Base-by-base conservation (phyloP, 176 grass and related monocot genomes). In the Poa pratensis region DNA sequence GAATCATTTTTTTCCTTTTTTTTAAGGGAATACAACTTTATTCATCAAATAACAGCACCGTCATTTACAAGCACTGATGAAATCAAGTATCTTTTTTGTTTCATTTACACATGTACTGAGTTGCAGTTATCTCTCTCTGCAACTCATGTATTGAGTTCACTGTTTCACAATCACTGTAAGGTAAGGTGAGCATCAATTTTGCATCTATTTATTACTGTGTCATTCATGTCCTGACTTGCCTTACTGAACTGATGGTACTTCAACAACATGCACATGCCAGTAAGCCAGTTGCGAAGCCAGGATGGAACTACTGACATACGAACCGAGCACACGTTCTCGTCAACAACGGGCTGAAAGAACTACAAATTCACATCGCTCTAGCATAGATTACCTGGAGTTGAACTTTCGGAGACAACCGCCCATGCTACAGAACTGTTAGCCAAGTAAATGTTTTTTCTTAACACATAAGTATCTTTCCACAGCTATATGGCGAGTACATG, bases 371-470 rank as follows among this genome's bases (percentile, higher is more conserved):
- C 11, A 71, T 10, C 24, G 43, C 26, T 53, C 3, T 10, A 23
- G 5, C 48, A 66, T 32, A 34, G 37, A 43, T 26, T 64, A 3
- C 12, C n/a, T 32, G 19, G 32, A 42, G 15, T 64, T 53, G 19
- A 39, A 18, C 20, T 51, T 24, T 50, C 54, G 19, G 19, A 76
- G n/a, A 71, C 18, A 14, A 20, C 2, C 5, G 2, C 62, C 35
- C 58, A 43, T 57, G 57, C 57, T 79, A 10, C 46, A 67, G 43
- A 83, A 79, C 46, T 73, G 79, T 78, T 86, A 83, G 82, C 61
- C 60, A 69, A 28, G 78, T 89, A 80, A 76, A 69, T 30, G 57
- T 0, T 83, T 35, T 40, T 52, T 40, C 12, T 34, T 18, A 27
- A 23, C 60, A 39, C 37, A 67, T 16, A n/a, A 19, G 20, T 65